Evolutionary conservation across 1,139 yeast species (phyloP).

Genomic region (Candida tropicalis): DNA sequence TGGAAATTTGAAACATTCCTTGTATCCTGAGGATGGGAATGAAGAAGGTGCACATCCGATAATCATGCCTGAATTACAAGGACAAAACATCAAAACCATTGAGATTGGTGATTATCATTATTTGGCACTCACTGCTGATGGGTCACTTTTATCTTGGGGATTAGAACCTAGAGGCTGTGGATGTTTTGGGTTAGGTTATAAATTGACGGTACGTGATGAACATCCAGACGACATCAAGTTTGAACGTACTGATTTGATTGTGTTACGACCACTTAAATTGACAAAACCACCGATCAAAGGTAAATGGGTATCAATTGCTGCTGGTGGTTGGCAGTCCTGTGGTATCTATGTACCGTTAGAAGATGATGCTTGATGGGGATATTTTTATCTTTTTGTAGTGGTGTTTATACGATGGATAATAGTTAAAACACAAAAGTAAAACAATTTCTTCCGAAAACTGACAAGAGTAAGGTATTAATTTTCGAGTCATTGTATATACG

Average conservation of each 20-base stretch:
- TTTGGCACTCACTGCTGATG: slow-evolving; percentile 61
- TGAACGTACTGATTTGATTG: slow-evolving; percentile 42
- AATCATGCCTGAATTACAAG: slow-evolving; percentile 49
- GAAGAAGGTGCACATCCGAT: slow-evolving; percentile 15
- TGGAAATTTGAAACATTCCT: slow-evolving; percentile 15
- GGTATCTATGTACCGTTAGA: slow-evolving; percentile 38
- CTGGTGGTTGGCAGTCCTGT: slow-evolving; percentile 85
- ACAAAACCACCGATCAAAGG: slow-evolving; percentile 39
- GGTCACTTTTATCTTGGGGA: slow-evolving; percentile 73
- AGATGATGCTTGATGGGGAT: not conserved
- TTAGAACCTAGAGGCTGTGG: slow-evolving; percentile 65
- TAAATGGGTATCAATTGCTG: slow-evolving; percentile 55
- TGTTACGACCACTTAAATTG: slow-evolving; percentile 46
- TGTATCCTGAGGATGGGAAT: slow-evolving; percentile 33
- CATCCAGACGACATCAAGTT: slow-evolving; percentile 15
- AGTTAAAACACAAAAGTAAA: too few species aligned
- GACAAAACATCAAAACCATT: slow-evolving; percentile 45
- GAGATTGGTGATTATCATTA: slow-evolving; percentile 77
- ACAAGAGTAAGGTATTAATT: too few species aligned
- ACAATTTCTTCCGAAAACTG: too few species aligned
- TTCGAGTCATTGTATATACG: too few species aligned
- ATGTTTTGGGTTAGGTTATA: slow-evolving; percentile 65
- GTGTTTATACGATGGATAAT: not conserved
- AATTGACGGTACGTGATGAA: slow-evolving; percentile 23
- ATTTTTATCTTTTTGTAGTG: not conserved